Evolutionary conservation across 768 basidiomycete genomes (phyloP).

Genomic region (Crucibulum laeve): DNA sequence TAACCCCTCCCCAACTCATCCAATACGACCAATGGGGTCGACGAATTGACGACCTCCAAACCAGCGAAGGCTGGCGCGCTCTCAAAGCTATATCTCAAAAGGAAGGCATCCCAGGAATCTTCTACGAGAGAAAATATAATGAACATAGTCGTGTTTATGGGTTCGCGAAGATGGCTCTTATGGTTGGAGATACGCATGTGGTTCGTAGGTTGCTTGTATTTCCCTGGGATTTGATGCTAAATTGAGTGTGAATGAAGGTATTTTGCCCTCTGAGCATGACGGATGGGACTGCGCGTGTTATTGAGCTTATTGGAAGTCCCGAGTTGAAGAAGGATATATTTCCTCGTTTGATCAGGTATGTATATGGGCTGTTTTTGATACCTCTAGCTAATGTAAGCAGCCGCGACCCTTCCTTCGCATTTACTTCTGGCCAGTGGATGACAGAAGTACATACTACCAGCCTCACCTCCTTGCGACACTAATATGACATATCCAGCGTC

Average conservation of each 20-base stretch:
- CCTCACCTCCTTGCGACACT: conserved; percentile 27
- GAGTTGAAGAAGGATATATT: conserved; percentile 56
- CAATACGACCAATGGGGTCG: conserved; percentile 81
- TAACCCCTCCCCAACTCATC: conserved; percentile 45
- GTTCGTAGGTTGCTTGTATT: conserved; percentile 24
- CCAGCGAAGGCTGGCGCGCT: conserved; percentile 69
- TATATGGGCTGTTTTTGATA: background rate
- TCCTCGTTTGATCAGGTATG: conserved; percentile 58
- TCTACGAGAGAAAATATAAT: conserved; percentile 59
- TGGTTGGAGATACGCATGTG: conserved; percentile 61
- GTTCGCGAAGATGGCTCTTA: conserved; percentile 62
- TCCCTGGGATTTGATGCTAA: background rate
- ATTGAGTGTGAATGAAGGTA: conserved; percentile 36
- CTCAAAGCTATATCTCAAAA: conserved; percentile 58
- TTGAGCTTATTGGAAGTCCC: conserved; percentile 60
- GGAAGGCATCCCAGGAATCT: conserved; percentile 64
- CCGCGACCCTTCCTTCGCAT: conserved; percentile 57
- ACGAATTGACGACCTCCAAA: conserved; percentile 58
- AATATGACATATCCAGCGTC: conserved; percentile 42
- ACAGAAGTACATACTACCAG: conserved; percentile 48
- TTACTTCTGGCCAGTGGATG: conserved; percentile 83
- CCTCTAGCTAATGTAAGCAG: conserved; percentile 25
- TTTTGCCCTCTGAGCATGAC: conserved; percentile 80
- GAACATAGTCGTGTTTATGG: conserved; percentile 60
- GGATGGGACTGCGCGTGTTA: conserved; percentile 69